Evolutionary conservation across 2,329 filamentous ascomycete genomes (phyloP), one percentile per base, ranked within the genome.

Genomic region (Alternaria postmessia): DNA sequence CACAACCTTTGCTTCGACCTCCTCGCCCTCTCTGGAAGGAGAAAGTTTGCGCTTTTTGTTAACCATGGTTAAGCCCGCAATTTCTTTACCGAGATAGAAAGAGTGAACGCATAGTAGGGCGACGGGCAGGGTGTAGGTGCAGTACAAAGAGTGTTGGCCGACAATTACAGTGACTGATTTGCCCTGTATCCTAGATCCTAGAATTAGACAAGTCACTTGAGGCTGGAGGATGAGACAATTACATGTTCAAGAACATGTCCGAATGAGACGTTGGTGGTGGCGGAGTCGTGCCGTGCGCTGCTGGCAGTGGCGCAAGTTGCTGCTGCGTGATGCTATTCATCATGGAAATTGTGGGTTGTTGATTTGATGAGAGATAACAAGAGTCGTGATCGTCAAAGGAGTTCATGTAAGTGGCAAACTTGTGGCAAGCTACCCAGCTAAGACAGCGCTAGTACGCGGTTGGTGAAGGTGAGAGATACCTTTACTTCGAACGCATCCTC

Each of bases 1-100:
- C n/a, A 28, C 18, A 3, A 14, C 5, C 11, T 22, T 22, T 4
- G 28, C 3, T 30, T 22, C 44, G 7, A 36, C 30, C 8, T 39
- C 20, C 4, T 26, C 41, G 26, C 48, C 30, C 8, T 28, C n/a
- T 7, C 53, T 16, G 1, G 39, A 6, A 18, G 26, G 12, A 9
- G 53, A 57, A 5, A 54, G 2, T 20, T 69, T 66, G 2, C 62
- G 63, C 44, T 67, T 70, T 30, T 66, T 69, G 28, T 36, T 62
- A 11, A 9, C 22, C 6, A 5, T 9, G 3, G 12, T 44, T 9
- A 61, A 7, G 5, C 36, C 47, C 3, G 42, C 9, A 5, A 66
- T 52, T 7, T 64, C 54, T 1, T 61, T 18, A 26, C 41, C 44
- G 34, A 69, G 62, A 38, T 52, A 61, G 43, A 47, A 6, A 0